Base-by-base conservation (phyloP, 2,329 filamentous ascomycete genomes). In the Coniochaeta sp. region DNA sequence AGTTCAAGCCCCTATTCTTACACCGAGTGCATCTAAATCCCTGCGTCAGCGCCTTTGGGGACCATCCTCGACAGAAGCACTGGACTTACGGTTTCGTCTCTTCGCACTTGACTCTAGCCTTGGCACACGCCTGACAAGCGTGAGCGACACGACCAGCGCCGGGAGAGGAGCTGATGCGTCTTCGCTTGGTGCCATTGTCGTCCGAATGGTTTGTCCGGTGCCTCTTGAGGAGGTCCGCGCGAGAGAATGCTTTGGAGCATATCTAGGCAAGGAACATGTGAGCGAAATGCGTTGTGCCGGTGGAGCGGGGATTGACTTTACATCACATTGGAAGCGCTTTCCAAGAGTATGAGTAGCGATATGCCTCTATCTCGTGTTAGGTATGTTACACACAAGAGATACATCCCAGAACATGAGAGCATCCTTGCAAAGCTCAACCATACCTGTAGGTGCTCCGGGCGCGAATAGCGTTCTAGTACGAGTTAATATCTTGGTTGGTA, bases 91-190 rank as follows among this genome's bases (percentile, higher is more conserved):
- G 81, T 68, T 84, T 83, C 24, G 72, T 67, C 60, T 84, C 81
- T 62, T 82, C 80, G 62, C 81, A 84, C 64, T 83, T 83, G 52
- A 84, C 79, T 22, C 81, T 74, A 12, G 81, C 80, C 19, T 75
- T 68, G 3, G 81, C 80, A 63, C 81, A 84, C 10, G 78, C 71
- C 26, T 76, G 75, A 63, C 81, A 84, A 16, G 81, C 81, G 63
- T 82, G 79, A 10, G 77, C 79, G 12, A 84, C 81, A 14, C 81
- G 78, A 22, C 78, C 76, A 2, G 77, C 73, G 17, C 73, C 76
- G 3, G 77, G 76, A 0, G 77, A 77, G 1, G 77, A 69, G 50
- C 75, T 74, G 57, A 76, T 75, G 14, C 79, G 75, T 38, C 80
- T 74, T 36, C 79, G 81, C 64, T 79, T 80, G 55, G 73, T 73